Base-by-base conservation (phyloP, 768 basidiomycete genomes). In the Suillus spraguei region DNA sequence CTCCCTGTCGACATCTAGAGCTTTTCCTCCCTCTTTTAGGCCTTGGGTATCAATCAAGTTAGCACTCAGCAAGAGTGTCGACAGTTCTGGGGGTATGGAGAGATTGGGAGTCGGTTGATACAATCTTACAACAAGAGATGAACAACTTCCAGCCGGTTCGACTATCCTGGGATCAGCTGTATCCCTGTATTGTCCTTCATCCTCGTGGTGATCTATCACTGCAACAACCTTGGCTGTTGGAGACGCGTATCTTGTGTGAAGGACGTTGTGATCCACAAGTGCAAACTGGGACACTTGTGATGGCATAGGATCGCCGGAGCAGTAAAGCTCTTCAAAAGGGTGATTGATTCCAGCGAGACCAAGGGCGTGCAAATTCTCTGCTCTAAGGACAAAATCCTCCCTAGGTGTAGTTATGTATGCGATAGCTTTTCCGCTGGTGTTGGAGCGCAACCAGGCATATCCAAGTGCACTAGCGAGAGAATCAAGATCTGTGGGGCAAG, bases 181-280 rank as follows among this genome's bases (percentile, higher is more conserved):
- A 60, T 84, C 81, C 5, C 73, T 74, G 73, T 97, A 84, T 2
- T 81, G 74, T 0, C 82, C 80, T 70, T 99, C 96, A 74, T 99
- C 97, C 17, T 82, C 87, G 70, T 99, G 95, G 71, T 99, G 97
- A 73, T 99, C 97, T 33, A 99, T 78, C 60, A 99, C 80, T 3
- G 90, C 88, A 0, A 85, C 80, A 11, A 99, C 93, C n/a, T 77
- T 75, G 0, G 80, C 76, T 41, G 74, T 70, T 0, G 80, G 75
- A 3, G 64, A 44, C 2, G 76, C 66, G 71, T 85, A 90, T 42
- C 70, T 69, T 1, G 78, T 68, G 33, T 74, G 76, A 24, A 97
- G 82, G 8, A 80, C 80, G 71, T 99, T 99, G 76, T 98, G 96
- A 74, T 99, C 97, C 50, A 98, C 94, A 20, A 99, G 82, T 0